Evolutionary conservation across 2,329 filamentous ascomycete species (phyloP), one percentile per base, ranked within the genome.

Genomic region (Cryphonectria carpinicola): DNA sequence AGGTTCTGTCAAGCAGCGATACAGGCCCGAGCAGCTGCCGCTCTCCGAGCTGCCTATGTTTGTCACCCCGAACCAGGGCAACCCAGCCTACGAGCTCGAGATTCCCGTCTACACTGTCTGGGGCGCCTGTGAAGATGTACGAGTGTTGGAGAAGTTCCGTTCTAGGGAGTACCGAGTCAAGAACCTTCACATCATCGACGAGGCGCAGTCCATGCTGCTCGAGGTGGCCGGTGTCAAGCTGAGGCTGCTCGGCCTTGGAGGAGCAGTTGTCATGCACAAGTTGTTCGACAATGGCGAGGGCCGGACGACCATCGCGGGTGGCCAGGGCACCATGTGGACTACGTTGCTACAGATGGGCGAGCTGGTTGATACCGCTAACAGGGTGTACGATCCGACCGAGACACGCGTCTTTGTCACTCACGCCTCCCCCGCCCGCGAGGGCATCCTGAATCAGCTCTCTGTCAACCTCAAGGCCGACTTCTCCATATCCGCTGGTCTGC

Each of bases 281-380:
- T 89, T 99, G 25, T 99, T 99, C 78, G 96, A 99, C 81, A 99
- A 99, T 76, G 96, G 96, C 68, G 96, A 99, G 79, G 96, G 96
- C 72, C 91, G 95, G 81, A 99, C 96, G 66, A 99, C 97, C 1
- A 99, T 99, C 81, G 96, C 96, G 32, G 96, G 96, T 79, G 96
- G 96, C 28, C 96, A 99, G 81, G 96, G 96, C 73, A 99, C 96
- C 62, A 99, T 99, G 96, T 99, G 96, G 96, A 99, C 96, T 10
- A 99, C 96, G 8, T 85, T 99, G 41, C 83, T 99, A 74, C 96
- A 99, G 83, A 99, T 99, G 92, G 96, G 96, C 67, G 96, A 99
- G 83, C 86, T 99, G 65, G 94, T 99, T 68, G 96, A 99, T 80
- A 99, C 97, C 4, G 96, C 96, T 25, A 97, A 98, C 81, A 93